Evolutionary conservation across 129 eudicot species (phyloP).

Genomic region (Ambrosia artemisiifolia): DNA sequence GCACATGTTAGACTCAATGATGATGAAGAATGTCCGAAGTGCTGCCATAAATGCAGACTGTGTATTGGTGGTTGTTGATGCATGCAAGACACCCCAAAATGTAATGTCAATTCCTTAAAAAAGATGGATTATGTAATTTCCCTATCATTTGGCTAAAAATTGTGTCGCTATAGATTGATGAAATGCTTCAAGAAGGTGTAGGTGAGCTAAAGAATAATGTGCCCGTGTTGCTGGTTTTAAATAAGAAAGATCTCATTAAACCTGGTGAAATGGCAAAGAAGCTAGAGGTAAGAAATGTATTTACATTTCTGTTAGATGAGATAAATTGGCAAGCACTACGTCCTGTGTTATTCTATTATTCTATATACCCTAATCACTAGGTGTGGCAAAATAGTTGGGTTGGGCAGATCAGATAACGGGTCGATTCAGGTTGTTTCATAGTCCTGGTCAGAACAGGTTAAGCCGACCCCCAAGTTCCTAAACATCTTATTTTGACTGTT

Average conservation of each 20-base stretch:
- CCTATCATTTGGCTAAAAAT: slow-evolving; percentile 16
- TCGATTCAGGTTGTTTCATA: not conserved
- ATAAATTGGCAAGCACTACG: not conserved
- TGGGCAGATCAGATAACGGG: not conserved
- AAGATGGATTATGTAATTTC: not conserved
- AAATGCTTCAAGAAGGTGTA: slow-evolving; percentile 70
- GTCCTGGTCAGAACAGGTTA: not conserved
- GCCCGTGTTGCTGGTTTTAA: slow-evolving; percentile 84
- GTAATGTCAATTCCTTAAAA: slow-evolving; percentile 32
- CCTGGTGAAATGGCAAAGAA: slow-evolving; percentile 98
- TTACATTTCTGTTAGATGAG: not conserved
- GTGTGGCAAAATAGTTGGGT: not conserved
- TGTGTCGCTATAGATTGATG: slow-evolving; percentile 62
- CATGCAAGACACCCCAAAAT: slow-evolving; percentile 80
- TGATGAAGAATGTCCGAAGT: slow-evolving; percentile 97
- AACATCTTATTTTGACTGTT: not conserved
- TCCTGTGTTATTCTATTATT: not conserved
- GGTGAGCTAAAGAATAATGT: slow-evolving; percentile 58
- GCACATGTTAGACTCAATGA: slow-evolving; percentile 95
- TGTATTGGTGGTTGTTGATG: slow-evolving; percentile 87
- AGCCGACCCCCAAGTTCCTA: not conserved
- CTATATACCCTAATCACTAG: not conserved
- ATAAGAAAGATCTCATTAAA: slow-evolving; percentile 93
- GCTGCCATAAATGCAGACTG: slow-evolving; percentile 92
- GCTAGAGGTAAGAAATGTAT: slow-evolving; percentile 52